Conservation (phyloP, 1,284 basidiomycete genomes). For the Puccinia triticina region DNA sequence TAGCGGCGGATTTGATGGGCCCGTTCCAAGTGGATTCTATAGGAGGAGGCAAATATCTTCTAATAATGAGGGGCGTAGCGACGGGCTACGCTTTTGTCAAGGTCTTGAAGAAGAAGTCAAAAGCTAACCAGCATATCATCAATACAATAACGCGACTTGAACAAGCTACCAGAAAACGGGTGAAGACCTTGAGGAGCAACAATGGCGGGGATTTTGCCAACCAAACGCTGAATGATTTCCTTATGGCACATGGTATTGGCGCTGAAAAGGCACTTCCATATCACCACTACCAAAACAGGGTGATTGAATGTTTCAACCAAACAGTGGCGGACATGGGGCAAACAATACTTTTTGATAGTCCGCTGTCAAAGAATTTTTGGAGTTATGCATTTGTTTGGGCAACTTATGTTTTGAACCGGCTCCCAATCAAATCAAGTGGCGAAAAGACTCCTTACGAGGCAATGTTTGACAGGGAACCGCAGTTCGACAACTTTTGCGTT, state of each 20-base stretch:
- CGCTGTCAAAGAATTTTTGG: constrained; percentile 5
- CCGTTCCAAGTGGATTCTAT: not conserved
- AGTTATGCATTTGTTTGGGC: not conserved
- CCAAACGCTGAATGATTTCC: not conserved
- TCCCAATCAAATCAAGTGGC: not conserved
- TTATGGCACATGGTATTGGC: not conserved
- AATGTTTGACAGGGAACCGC: not conserved
- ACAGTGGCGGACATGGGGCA: not conserved
- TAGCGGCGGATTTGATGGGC: not conserved
- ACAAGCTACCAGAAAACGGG: not conserved
- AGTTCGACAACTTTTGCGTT: not conserved
- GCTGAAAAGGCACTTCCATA: not conserved
- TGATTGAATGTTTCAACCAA: constrained; percentile 7
- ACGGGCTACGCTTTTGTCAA: not conserved
- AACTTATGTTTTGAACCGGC: not conserved
- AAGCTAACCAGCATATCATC: not conserved
- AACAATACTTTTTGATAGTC: not conserved
- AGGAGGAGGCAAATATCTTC: not conserved
- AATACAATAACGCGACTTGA: not conserved
- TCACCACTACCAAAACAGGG: constrained; percentile 23
- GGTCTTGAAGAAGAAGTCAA: not conserved
- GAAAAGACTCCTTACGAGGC: not conserved
- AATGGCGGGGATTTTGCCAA: constrained; percentile 18
- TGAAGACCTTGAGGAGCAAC: not conserved
- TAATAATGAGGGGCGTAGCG: not conserved